Percentiles rank a stretch among this genome's conserved stretches.
Conservation (phyloP, 2,329 filamentous ascomycete genomes). For the Fusarium luffae region DNA sequence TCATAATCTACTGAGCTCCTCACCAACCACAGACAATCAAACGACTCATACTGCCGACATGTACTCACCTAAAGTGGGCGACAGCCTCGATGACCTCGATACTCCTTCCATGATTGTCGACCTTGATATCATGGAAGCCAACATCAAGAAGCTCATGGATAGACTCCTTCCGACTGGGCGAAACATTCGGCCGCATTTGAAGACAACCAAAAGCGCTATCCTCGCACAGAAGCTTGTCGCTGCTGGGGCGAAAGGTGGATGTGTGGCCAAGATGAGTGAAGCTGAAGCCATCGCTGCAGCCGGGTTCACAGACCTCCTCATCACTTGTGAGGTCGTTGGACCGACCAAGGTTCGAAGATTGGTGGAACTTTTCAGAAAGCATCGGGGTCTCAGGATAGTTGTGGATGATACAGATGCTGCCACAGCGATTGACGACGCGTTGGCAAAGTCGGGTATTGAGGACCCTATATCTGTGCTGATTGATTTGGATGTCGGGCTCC, state of each 20-base stretch:
- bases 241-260: slow-evolving; percentile 33
- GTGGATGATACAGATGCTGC: slow-evolving; percentile 25
- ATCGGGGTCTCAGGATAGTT: slow-evolving; percentile 20
- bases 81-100: slow-evolving; percentile 52
- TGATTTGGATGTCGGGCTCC: slow-evolving; percentile 33
- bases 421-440: slow-evolving; percentile 13
- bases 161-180: slow-evolving; percentile 56
- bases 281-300: slow-evolving; percentile 33
- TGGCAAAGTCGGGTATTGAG: neutral
- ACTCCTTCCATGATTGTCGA: slow-evolving; percentile 68
- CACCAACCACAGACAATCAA: neutral
- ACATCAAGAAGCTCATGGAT: slow-evolving; percentile 59
- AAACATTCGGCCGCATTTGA: slow-evolving; percentile 37
- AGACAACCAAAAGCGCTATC: slow-evolving; percentile 31
- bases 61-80: slow-evolving; percentile 19
- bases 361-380: slow-evolving; percentile 24
- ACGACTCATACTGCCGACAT: neutral
- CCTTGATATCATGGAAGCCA: slow-evolving; percentile 62
- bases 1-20: neutral
- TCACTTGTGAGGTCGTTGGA: slow-evolving; percentile 37
- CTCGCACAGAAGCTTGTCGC: slow-evolving; percentile 24
- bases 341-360: slow-evolving; percentile 16
- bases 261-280: slow-evolving; percentile 34
- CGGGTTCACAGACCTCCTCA: slow-evolving; percentile 34
- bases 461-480: slow-evolving; percentile 24